phyloP scores from a whole-genome alignment of 768 basidiomycete genomes.

The Lactarius hengduanensis region DNA sequence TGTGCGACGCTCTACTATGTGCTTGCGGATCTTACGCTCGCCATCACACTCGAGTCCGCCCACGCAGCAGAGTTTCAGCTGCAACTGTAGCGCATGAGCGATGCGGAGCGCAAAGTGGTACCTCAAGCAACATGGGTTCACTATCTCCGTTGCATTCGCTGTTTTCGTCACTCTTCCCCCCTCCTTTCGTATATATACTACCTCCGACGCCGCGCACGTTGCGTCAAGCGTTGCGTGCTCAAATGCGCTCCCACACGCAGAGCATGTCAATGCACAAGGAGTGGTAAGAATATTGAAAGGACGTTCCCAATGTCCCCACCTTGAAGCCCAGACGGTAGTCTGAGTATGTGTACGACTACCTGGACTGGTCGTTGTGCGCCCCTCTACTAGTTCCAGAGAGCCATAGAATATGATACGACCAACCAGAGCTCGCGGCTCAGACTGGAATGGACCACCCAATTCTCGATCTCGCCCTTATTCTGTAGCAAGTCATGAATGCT shows the following conservation, averaged over 20 bases:
- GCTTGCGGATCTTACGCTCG: slow-evolving; percentile 2
- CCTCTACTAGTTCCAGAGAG: background rate
- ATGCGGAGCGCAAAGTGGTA: slow-evolving; percentile 16
- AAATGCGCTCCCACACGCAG: background rate
- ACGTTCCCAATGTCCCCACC: background rate
- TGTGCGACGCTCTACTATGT: slow-evolving; percentile 11
- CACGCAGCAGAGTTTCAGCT: background rate
- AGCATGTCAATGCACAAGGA: background rate
- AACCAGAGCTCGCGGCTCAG: background rate
- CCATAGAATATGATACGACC: too few relatives aligned
- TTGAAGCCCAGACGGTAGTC: background rate
- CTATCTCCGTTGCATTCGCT: slow-evolving; percentile 8
- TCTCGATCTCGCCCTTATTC: too few relatives aligned
- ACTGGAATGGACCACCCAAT: background rate
- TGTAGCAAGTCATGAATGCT: too few relatives aligned
- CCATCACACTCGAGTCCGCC: slow-evolving; percentile 5
- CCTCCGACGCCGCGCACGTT: background rate
- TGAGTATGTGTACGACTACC: background rate
- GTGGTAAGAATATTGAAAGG: background rate
- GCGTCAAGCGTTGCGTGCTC: too few relatives aligned
- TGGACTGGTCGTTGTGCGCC: background rate
- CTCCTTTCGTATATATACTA: too few relatives aligned
- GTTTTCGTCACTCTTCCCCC: background rate
- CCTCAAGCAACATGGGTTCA: slow-evolving; percentile 24
- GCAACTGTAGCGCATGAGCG: slow-evolving; percentile 9